Percentiles rank a stretch among this genome's conserved stretches.
These are phyloP conservation scores for Trametes versicolor DNA, from an alignment of 1,284 basidiomycete genomes.

Conservation along the genomic window DNA sequence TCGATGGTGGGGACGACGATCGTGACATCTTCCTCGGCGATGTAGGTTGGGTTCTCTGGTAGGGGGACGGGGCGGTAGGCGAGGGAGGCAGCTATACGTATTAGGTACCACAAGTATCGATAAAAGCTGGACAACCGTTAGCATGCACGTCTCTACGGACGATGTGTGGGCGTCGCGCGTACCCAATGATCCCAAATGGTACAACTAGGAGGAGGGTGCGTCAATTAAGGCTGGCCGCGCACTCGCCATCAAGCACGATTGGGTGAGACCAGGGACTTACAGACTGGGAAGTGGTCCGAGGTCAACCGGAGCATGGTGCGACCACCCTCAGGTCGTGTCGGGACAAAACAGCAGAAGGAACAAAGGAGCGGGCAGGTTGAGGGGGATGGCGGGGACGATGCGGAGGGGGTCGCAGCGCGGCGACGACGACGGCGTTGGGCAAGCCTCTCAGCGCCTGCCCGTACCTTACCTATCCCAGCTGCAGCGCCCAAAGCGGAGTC, in stretches of 20 bases:
- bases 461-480: conserved; percentile 14
- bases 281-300: conserved; percentile 53
- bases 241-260: conserved; percentile 13
- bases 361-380: conserved; percentile 33
- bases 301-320: conserved; percentile 51
- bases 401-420: conserved; percentile 33
- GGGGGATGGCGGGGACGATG: conserved; percentile 25
- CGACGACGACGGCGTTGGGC: conserved; percentile 33
- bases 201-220: conserved; percentile 66
- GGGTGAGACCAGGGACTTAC: conserved; percentile 42
- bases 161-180: conserved; percentile 40
- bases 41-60: conserved; percentile 89
- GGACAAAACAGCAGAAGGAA: conserved; percentile 33
- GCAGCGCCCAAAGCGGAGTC: conserved; percentile 26
- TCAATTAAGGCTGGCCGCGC: conserved; percentile 14
- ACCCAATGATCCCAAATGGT: conserved; percentile 93
- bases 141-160: conserved; percentile 12
- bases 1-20: conserved; percentile 96
- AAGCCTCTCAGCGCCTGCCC: conserved; percentile 20
- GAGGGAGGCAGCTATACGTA: conserved; percentile 79
- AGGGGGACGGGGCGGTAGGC: conserved; percentile 88
- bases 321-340: conserved; percentile 36
- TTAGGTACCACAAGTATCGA: conserved; percentile 91
- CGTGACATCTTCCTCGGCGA: conserved; percentile 91
- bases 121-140: conserved; percentile 67